Evolutionary conservation across 257 asterid genomes (phyloP).

Genomic region (Prunella vulgaris): DNA sequence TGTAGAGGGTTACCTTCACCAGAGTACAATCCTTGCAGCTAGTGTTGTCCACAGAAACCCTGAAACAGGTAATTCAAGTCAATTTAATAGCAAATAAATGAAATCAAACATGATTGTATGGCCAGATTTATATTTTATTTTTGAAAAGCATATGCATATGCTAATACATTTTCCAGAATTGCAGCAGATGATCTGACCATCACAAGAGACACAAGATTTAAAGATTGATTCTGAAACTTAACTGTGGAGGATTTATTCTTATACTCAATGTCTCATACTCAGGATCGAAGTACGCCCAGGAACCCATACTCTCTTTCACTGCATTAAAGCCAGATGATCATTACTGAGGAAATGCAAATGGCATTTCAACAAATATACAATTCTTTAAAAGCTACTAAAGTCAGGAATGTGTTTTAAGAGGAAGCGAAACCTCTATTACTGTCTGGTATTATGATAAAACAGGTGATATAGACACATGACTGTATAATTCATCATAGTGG

Average conservation of each 20-base stretch:
- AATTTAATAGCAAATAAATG: constrained; percentile 7
- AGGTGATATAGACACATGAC: background rate
- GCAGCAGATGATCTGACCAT: background rate
- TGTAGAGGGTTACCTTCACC: constrained; percentile 62
- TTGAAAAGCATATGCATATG: background rate
- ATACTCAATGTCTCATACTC: constrained; percentile 91
- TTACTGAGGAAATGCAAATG: constrained; percentile 7
- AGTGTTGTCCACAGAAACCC: constrained; percentile 90
- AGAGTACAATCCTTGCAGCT: constrained; percentile 83
- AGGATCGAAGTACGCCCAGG: constrained; percentile 96
- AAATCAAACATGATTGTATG: constrained; percentile 9
- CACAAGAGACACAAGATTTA: background rate
- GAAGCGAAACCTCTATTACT: background rate
- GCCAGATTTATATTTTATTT: background rate
- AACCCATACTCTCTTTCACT: constrained; percentile 57
- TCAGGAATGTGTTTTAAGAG: background rate
- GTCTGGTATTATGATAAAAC: background rate
- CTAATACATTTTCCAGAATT: background rate
- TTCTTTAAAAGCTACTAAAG: background rate
- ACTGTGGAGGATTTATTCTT: constrained; percentile 99
- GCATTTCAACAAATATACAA: background rate
- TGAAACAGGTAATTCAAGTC: constrained; percentile 36
- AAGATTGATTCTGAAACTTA: constrained; percentile 19
- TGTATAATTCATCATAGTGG: background rate
- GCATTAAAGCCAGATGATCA: constrained; percentile 25